These are phyloP conservation scores for Penicillium nordicum DNA, from an alignment of 2,329 filamentous ascomycete genomes.

Conservation along the genomic window DNA sequence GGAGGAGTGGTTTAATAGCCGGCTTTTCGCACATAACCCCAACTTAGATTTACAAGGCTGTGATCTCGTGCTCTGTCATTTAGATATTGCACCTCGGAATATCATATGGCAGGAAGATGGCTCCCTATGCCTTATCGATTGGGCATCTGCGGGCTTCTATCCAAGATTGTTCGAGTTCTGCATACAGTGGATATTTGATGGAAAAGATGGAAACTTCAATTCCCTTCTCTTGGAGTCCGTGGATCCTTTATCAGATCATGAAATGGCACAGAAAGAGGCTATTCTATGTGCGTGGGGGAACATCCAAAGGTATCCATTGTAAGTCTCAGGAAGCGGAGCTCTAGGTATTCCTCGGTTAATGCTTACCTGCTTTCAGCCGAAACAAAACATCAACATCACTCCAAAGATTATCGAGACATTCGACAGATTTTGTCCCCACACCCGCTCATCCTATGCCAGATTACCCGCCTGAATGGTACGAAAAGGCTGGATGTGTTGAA, in stretches of 20 bases:
- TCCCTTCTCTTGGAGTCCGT: constrained; percentile 4
- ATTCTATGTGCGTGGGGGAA: constrained; percentile 4
- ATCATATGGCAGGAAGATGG: constrained; percentile 22
- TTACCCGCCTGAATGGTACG: neutral
- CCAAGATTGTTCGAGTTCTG: constrained; percentile 24
- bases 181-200: constrained; percentile 7
- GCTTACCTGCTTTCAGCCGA: neutral
- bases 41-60: neutral
- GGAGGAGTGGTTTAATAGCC: constrained; percentile 23
- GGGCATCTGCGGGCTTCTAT: constrained; percentile 24
- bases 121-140: constrained; percentile 23
- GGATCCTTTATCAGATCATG: neutral
- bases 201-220: constrained; percentile 6
- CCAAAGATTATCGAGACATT: neutral
- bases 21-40: constrained; percentile 12
- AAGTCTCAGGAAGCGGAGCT: neutral
- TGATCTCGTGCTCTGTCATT: constrained; percentile 14
- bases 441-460: neutral
- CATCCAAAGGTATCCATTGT: constrained; percentile 9
- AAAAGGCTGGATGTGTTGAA: neutral
- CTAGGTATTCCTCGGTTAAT: neutral
- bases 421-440: neutral
- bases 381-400: neutral
- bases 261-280: constrained; percentile 5
- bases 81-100: constrained; percentile 20